Evolutionary conservation across 192 early-diverging fungal genomes (phyloP), one percentile per base, ranked within the genome.

Genomic region (Umbelopsis ramanniana): DNA sequence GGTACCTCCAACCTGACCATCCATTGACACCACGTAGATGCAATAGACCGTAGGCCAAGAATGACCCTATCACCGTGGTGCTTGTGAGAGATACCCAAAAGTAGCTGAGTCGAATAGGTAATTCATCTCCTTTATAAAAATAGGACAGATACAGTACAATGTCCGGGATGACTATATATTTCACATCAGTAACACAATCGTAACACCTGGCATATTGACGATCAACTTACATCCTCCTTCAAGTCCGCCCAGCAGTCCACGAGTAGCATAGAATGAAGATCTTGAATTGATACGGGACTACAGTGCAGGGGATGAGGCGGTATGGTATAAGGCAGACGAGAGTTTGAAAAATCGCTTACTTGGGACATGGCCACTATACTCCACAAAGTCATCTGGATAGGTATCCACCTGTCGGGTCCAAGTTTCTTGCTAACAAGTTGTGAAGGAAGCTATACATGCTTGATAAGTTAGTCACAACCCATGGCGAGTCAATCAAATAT

Each of bases 1-100:
- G 55, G 85, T 86, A 90, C 29, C 82, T 80, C 89, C 89, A 90
- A 6, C 85, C 89, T 11, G 79, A 67, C 22, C 85, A 71, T 54
- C 82, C 84, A 50, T 60, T 76, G 21, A 75, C 70, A 22, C 86
- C 84, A 7, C 83, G 77, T 57, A 90, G 55, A 24, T 83, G 83
- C 2, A 87, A 75, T 67, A 90, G 77, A 52, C 82, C 86, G 48
- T 79, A 88, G 6, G 89, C 77, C 43, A 90, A 53, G 11, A 87
- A 54, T 26, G 84, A 83, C 9, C 78, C 76, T 45, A 76, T 69
- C 10, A 84, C 79, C 24, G 81, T 79, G n/a, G 87, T 79, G 0
- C 84, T 46, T 2, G 82, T 50, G 11, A 79, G 66, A 14, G 83
- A 79, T n/a, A 72, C 69, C 79, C 82, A 87, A 66, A 87, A 87